These are phyloP conservation scores for Pichia rugopelliculosa DNA, from an alignment of 805 yeast species.

Conservation along the genomic window DNA sequence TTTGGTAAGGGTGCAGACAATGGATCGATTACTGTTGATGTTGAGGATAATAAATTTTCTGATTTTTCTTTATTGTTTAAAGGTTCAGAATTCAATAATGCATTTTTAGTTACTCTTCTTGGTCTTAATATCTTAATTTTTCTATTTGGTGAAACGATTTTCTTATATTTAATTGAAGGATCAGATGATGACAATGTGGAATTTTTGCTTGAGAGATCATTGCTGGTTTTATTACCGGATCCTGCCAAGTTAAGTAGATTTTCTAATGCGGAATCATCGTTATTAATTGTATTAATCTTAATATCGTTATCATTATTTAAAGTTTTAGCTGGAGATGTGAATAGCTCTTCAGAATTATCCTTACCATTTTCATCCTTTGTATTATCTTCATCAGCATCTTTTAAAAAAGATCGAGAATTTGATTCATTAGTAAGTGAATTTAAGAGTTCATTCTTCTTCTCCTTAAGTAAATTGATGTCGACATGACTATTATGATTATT, in stretches of 20 bases:
- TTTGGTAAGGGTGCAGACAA: constrained; percentile 7
- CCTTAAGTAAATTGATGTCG: constrained; percentile 18
- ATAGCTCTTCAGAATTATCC: not conserved
- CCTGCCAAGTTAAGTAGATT: constrained; percentile 14
- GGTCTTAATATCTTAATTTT: constrained; percentile 38
- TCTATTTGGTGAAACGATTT: constrained; percentile 32
- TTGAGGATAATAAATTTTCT: not conserved
- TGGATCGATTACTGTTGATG: constrained; percentile 22
- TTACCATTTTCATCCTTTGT: not conserved
- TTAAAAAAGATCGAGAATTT: not conserved
- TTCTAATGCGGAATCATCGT: constrained; percentile 19
- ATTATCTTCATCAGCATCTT: not conserved
- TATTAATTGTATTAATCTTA: not conserved
- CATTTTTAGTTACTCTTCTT: constrained; percentile 28
- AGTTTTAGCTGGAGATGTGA: constrained; percentile 12
- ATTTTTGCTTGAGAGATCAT: not conserved
- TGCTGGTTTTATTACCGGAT: not conserved
- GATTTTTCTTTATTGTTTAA: not conserved
- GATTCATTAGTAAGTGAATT: constrained; percentile 30
- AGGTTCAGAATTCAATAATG: constrained; percentile 27
- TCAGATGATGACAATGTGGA: not conserved
- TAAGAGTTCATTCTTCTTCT: constrained; percentile 32
- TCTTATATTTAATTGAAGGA: constrained; percentile 1
- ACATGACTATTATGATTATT: constrained; percentile 5
- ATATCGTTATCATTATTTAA: not conserved